phyloP scores from a whole-genome alignment of 306 rosid genomes.

The Lathyrus tuberosus region DNA sequence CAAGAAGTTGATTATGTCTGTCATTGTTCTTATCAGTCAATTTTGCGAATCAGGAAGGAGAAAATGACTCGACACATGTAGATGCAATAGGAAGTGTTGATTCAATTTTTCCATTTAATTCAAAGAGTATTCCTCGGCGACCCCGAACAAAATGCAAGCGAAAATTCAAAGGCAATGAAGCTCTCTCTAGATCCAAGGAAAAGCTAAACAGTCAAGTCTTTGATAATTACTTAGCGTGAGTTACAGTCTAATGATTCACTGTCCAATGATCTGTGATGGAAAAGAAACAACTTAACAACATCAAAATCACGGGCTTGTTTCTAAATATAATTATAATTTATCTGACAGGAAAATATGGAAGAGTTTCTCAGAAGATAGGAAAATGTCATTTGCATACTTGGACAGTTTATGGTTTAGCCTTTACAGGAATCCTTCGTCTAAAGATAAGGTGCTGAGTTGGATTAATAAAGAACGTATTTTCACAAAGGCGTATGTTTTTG shows the following conservation, averaged over 20 bases:
- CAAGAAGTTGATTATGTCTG: conserved; percentile 31
- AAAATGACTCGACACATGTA: background rate
- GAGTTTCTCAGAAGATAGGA: conserved; percentile 61
- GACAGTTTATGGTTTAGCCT: conserved; percentile 76
- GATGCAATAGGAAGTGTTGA: background rate
- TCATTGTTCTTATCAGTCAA: conserved; percentile 35
- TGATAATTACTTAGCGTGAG: conserved; percentile 61
- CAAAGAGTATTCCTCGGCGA: conserved; percentile 37
- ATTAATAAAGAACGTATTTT: conserved; percentile 61
- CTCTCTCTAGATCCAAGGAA: conserved; percentile 32
- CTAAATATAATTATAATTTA: conserved; percentile 27
- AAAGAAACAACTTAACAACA: background rate
- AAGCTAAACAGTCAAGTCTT: conserved; percentile 58
- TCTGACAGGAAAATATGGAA: conserved; percentile 72
- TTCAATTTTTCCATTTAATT: conserved; percentile 8
- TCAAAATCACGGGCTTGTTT: conserved; percentile 18
- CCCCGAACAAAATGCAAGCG: conserved; percentile 45
- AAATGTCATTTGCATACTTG: conserved; percentile 51
- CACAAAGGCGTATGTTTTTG: conserved; percentile 75
- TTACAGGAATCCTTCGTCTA: conserved; percentile 46
- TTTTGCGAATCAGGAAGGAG: conserved; percentile 23
- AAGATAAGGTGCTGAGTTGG: conserved; percentile 73
- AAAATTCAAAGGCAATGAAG: conserved; percentile 31
- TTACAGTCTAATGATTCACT: conserved; percentile 28
- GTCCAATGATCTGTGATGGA: conserved; percentile 20